Evolutionary conservation across 345 rosid genomes (phyloP).

Genomic region (Hirschfeldia incana): DNA sequence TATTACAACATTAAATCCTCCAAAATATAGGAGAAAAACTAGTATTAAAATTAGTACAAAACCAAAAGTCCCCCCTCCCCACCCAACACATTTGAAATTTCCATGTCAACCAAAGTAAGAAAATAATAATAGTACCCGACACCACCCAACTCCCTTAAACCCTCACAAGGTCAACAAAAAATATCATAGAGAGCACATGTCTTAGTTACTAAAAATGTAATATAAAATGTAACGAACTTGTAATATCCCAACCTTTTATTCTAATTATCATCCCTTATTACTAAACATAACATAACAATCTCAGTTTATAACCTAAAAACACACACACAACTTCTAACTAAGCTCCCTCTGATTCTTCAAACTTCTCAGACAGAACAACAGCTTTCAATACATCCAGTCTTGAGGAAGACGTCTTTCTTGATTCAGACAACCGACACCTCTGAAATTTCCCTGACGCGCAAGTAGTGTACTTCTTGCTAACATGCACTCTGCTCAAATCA

Average conservation of each 20-base stretch:
- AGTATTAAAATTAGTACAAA: slow-evolving; percentile 18
- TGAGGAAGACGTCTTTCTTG: slow-evolving; percentile 41
- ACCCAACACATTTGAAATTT: slow-evolving; percentile 26
- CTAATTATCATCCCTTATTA: background rate
- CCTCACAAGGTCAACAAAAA: slow-evolving; percentile 35
- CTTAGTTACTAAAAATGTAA: slow-evolving; percentile 4
- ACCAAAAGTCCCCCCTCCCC: background rate
- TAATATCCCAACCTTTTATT: slow-evolving; percentile 19
- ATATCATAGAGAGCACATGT: slow-evolving; percentile 24
- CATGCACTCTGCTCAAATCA: slow-evolving; percentile 26
- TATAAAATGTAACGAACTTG: slow-evolving; percentile 1
- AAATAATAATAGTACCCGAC: slow-evolving; percentile 8
- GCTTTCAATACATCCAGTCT: slow-evolving; percentile 40
- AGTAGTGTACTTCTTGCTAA: slow-evolving; percentile 18
- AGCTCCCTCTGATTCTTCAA: background rate
- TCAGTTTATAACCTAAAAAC: slow-evolving; percentile 23
- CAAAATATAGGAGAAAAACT: background rate
- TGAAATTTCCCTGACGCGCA: slow-evolving; percentile 25
- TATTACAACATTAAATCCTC: slow-evolving; percentile 33
- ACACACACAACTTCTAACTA: slow-evolving; percentile 17
- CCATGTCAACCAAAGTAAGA: background rate
- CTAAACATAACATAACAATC: slow-evolving; percentile 22
- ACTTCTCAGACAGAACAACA: background rate
- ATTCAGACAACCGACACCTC: slow-evolving; percentile 21
- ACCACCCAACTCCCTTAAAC: slow-evolving; percentile 17